A percentile compares a stretch with the other conserved stretches of the same genome.
Evolutionary conservation across 192 early-diverging fungal species (phyloP).

Genomic region (Dissophora globulifera): DNA sequence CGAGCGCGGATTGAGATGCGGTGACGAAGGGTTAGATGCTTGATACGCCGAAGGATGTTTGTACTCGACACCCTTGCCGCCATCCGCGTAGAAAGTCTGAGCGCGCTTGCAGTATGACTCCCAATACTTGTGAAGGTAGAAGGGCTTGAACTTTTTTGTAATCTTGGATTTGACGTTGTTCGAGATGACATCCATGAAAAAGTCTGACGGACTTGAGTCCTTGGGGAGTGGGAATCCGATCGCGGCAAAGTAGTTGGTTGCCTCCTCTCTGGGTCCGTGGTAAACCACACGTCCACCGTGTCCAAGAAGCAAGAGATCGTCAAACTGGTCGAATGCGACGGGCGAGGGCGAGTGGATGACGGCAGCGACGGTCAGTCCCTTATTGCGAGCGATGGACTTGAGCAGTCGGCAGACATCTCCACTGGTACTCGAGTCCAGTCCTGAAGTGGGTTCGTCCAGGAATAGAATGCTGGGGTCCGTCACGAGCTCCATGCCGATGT

Average conservation of each 20-base stretch:
- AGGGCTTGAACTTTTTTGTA: slow-evolving; percentile 50
- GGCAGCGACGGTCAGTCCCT: slow-evolving; percentile 72
- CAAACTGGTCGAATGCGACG: slow-evolving; percentile 73
- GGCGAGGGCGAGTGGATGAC: slow-evolving; percentile 79
- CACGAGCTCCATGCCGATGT: slow-evolving; percentile 79
- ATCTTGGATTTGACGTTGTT: slow-evolving; percentile 58
- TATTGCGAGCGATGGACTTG: slow-evolving; percentile 65
- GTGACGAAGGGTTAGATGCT: slow-evolving; percentile 21
- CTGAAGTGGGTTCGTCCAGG: slow-evolving; percentile 78
- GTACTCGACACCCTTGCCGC: slow-evolving; percentile 9
- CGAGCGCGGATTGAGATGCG: slow-evolving; percentile 16
- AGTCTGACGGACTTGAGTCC: slow-evolving; percentile 62
- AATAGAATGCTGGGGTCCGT: slow-evolving; percentile 71
- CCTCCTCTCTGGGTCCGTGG: slow-evolving; percentile 65
- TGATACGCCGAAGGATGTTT: slow-evolving; percentile 45
- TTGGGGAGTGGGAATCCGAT: slow-evolving; percentile 59
- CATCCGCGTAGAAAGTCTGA: slow-evolving; percentile 22
- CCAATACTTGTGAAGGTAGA: slow-evolving; percentile 62
- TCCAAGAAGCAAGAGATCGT: slow-evolving; percentile 77
- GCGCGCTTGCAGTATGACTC: slow-evolving; percentile 52
- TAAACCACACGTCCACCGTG: slow-evolving; percentile 75
- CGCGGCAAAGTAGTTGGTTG: slow-evolving; percentile 58
- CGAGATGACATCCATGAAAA: slow-evolving; percentile 75
- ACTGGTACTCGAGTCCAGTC: slow-evolving; percentile 73
- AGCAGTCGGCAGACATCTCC: slow-evolving; percentile 72